Evolutionary conservation across 1,284 basidiomycete species (phyloP), one percentile per base, ranked within the genome.

Genomic region (Cystobasidium slooffiae): DNA sequence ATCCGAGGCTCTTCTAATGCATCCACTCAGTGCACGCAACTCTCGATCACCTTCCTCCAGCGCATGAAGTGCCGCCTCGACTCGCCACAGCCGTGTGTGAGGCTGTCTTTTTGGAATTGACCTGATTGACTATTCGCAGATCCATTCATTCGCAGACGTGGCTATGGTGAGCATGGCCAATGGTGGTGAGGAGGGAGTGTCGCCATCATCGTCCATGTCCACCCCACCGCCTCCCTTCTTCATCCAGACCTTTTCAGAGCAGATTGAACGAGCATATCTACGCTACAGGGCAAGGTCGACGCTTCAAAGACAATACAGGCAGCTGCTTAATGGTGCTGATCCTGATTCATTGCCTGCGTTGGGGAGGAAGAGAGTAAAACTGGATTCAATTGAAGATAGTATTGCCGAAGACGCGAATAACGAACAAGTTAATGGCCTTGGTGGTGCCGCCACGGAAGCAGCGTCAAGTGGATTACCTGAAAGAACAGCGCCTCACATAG

Each of bases 261-360:
- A 61, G 68, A 59, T 52, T 47, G 53, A 68, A 47, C 39, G 55
- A 43, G 70, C 70, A 20, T 73, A 73, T 52, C 53, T 73, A 18
- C 49, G 55, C 41, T 56, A 52, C 51, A 46, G 70, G 31, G 70
- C 59, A 14, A 46, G 52, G 52, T 49, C 70, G n/a, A 64, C 62
- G 24, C 22, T 73, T n/a, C 56, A 65, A 16, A 44, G 39, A 43
- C 44, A 55, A n/a, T 73, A 73, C 70, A 65, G 43, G 52, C 62
- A 73, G 70, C 70, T 73, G 16, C 56, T 73, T 18, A 56, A 14
- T 3, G 70, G 70, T n/a, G 63, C 62, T 43, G 62, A 70, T 20
- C 64, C 64, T 52, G 64, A 66, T 16, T 53, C 64, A 22, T 31
- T 66, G 64, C 64, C 64, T 47, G 24, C 47, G 20, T 20, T 66